phyloP scores from a whole-genome alignment of 176 grass and related monocot species.

The Guadua angustifolia region DNA sequence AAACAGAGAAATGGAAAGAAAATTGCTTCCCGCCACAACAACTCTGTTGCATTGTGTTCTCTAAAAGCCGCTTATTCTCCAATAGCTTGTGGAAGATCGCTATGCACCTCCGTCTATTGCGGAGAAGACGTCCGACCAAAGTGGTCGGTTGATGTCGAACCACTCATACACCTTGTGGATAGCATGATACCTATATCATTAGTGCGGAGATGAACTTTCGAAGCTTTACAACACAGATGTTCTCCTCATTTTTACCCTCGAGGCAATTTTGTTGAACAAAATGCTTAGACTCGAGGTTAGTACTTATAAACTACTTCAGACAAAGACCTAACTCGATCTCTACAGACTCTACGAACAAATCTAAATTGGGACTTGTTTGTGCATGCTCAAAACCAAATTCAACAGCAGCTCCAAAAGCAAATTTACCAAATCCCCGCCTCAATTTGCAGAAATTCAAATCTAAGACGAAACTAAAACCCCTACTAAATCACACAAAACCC shows the following conservation, averaged over 20 bases:
- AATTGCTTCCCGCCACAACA: not conserved
- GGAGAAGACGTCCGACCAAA: conserved; percentile 81
- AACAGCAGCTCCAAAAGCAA: not conserved
- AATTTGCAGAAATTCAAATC: not conserved
- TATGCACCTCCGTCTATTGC: conserved; percentile 76
- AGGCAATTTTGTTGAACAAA: too few species aligned
- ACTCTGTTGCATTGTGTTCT: conserved; percentile 94
- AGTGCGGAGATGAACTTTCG: not conserved
- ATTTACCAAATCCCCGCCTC: not conserved
- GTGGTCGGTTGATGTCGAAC: conserved; percentile 81
- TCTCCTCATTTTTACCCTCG: too few species aligned
- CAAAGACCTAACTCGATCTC: not conserved
- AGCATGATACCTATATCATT: conserved; percentile 65
- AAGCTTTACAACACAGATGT: not conserved
- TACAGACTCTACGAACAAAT: too few species aligned
- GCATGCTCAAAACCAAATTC: not conserved
- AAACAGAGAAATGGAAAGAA: not conserved
- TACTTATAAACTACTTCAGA: not conserved
- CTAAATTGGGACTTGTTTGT: not conserved
- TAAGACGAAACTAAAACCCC: not conserved
- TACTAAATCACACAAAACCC: not conserved
- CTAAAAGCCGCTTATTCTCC: conserved; percentile 76
- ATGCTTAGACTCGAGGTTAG: too few species aligned
- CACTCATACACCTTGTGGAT: conserved; percentile 86
- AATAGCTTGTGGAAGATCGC: conserved; percentile 68